Conservation (phyloP, 257 asterid genomes). For the Marsdenia floribunda region DNA sequence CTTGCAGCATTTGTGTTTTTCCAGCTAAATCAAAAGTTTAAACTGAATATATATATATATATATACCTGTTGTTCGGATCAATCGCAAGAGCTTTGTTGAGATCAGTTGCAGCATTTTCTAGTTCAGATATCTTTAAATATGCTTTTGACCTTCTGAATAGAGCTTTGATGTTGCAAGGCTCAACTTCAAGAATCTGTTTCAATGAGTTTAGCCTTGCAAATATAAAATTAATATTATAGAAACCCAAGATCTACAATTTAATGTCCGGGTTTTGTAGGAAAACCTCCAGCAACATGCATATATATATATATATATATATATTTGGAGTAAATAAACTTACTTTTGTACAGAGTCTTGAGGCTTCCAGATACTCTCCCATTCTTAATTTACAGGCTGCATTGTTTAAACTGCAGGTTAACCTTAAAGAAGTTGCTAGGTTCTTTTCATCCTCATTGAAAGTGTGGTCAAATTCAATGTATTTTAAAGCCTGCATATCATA, state of each 20-base stretch:
- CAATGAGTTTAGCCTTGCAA: no score
- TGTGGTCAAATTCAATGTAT: slow-evolving; percentile 42
- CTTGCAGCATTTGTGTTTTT: no score
- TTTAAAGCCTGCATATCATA: slow-evolving; percentile 40
- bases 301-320: no score
- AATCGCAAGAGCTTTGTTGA: slow-evolving; percentile 31
- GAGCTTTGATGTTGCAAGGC: slow-evolving; percentile 44
- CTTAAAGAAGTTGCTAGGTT: slow-evolving; percentile 25
- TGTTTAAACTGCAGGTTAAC: slow-evolving; percentile 42
- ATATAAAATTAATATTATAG: no score
- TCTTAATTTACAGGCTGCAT: slow-evolving; percentile 58
- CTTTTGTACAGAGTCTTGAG: slow-evolving; percentile 49
- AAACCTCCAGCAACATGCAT: no score
- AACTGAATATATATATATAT: not conserved
- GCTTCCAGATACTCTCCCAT: slow-evolving; percentile 41
- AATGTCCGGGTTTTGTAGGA: no score
- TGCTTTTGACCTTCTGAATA: slow-evolving; percentile 57
- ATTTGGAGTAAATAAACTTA: slow-evolving; percentile 3
- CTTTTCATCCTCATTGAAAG: slow-evolving; percentile 38
- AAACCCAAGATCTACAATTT: no score
- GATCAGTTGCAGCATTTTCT: slow-evolving; percentile 51
- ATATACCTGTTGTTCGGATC: slow-evolving; percentile 53
- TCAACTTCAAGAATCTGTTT: slow-evolving; percentile 46
- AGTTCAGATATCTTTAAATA: slow-evolving; percentile 36
- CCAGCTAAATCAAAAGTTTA: not conserved